Evolutionary conservation across 1,284 basidiomycete genomes (phyloP).

Genomic region (Wolfiporia cocos): DNA sequence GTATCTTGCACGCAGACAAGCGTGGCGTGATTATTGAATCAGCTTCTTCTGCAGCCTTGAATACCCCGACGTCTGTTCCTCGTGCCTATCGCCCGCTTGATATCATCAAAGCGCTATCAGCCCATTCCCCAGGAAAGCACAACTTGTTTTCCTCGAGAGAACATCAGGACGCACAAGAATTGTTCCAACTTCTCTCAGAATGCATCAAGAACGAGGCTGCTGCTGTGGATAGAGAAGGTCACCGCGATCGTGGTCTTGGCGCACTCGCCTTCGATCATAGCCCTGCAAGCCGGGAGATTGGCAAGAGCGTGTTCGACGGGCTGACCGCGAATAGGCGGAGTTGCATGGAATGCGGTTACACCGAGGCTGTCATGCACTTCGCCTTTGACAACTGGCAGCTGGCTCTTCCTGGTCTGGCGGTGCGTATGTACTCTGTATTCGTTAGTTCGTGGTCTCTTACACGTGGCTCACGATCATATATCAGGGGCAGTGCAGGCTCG

Average conservation of each 20-base stretch:
- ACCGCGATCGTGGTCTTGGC: slow-evolving; percentile 63
- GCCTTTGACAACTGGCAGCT: slow-evolving; percentile 80
- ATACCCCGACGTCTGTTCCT: slow-evolving; percentile 55
- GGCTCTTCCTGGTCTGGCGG: slow-evolving; percentile 57
- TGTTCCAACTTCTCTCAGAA: slow-evolving; percentile 89
- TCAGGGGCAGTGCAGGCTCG: slow-evolving; percentile 53
- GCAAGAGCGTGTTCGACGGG: slow-evolving; percentile 73
- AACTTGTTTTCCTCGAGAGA: slow-evolving; percentile 78
- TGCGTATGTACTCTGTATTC: slow-evolving; percentile 22
- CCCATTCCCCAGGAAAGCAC: slow-evolving; percentile 47
- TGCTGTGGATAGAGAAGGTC: slow-evolving; percentile 58
- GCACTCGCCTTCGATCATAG: slow-evolving; percentile 29
- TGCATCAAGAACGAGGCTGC: slow-evolving; percentile 76
- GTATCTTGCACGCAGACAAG: slow-evolving; percentile 19
- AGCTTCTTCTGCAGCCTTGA: slow-evolving; percentile 51
- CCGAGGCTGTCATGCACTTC: slow-evolving; percentile 86
- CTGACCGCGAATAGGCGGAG: slow-evolving; percentile 79
- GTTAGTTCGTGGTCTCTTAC: background rate
- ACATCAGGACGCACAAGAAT: slow-evolving; percentile 93
- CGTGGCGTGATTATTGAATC: slow-evolving; percentile 10
- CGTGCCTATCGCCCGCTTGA: slow-evolving; percentile 63
- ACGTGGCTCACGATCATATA: background rate
- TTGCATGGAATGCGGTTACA: slow-evolving; percentile 80
- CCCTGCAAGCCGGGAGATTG: slow-evolving; percentile 35
- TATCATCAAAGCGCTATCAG: slow-evolving; percentile 65